Evolutionary conservation across 2,329 filamentous ascomycete genomes (phyloP), one percentile per base, ranked within the genome.

Genomic region (Westerdykella ornata): DNA sequence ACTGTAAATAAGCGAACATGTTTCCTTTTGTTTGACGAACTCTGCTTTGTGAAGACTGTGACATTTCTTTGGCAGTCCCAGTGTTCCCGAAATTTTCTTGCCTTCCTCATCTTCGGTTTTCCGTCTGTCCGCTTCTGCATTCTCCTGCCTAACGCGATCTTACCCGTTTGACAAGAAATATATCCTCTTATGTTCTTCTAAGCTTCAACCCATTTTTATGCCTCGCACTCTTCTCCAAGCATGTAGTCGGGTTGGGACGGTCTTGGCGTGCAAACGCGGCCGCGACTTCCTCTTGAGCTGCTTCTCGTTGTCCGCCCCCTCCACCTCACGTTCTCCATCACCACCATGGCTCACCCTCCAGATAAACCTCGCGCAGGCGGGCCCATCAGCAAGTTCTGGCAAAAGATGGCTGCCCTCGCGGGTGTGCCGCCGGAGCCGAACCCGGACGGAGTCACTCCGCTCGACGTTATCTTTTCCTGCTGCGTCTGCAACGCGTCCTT

Each of bases 401-500:
- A 11, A 11, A 26, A 9, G 22, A 26, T 26, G 22, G 22, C 22
- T 26, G 7, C 26, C 2, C 38, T 48, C 6, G 39, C 44, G 34
- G 48, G 47, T 22, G 41, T 39, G 37, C 40, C 34, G 20, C 20
- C 30, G 39, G 40, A 42, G 44, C 22, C 41, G 8, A 26, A 26
- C 4, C 22, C 22, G 22, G 43, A 62, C 55, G 68, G 68, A 54
- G 32, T 45, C 16, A 41, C 51, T 30, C 54, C 66, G 6, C 55
- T 66, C 39, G 66, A 75, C 44, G 60, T 73, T 44, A 68, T 75
- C 38, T 72, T 75, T 52, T 68, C 67, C 46, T 76, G 73, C 52
- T 61, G 61, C 19, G 48, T 74, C 29, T 76, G 73, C 51, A 68
- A 71, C 36, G 60, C 60, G 8, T 67, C 66, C 5, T 62, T 72